These are phyloP conservation scores for Dysphania ambrosioides DNA, from an alignment of 148 eudicot genomes.

Conservation along the genomic window DNA sequence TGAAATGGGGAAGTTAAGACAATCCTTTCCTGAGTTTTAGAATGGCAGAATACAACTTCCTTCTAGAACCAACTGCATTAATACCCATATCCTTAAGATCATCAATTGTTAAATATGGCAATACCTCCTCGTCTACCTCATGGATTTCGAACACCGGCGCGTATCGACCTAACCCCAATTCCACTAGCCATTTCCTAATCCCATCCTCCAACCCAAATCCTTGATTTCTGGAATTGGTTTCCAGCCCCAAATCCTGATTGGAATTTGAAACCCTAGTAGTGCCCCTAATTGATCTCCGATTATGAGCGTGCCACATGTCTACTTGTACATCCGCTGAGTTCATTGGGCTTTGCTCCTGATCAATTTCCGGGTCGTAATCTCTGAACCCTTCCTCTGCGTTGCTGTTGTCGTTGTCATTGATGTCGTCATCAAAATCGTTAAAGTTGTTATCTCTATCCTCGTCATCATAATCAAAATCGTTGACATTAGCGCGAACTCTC, in stretches of 20 bases:
- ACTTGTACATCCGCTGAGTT: constrained; percentile 11
- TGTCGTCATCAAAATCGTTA: not conserved
- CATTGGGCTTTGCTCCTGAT: constrained; percentile 16
- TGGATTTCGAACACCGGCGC: constrained; percentile 63
- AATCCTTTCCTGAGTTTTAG: constrained; percentile 49
- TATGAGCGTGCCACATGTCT: constrained; percentile 23
- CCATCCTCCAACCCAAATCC: constrained; percentile 33
- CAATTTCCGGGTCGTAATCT: constrained; percentile 14
- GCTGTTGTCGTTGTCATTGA: not conserved
- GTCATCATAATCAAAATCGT: not conserved
- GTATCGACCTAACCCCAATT: constrained; percentile 54
- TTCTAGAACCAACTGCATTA: constrained; percentile 61
- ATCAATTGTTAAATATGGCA: constrained; percentile 60
- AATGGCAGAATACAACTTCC: constrained; percentile 60
- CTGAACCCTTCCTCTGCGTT: constrained; percentile 16
- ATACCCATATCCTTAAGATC: constrained; percentile 88
- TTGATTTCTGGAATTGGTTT: constrained; percentile 9
- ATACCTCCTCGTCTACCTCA: constrained; percentile 74
- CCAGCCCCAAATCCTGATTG: constrained; percentile 13
- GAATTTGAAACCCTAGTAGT: constrained; percentile 19
- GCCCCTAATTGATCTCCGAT: constrained; percentile 18
- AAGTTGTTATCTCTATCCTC: constrained; percentile 11
- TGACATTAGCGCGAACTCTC: constrained; percentile 27
- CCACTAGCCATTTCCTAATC: constrained; percentile 54
- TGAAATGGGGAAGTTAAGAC: no score